phyloP scores from a whole-genome alignment of 2,329 filamentous ascomycete genomes.

The Ambrosiella xylebori region DNA sequence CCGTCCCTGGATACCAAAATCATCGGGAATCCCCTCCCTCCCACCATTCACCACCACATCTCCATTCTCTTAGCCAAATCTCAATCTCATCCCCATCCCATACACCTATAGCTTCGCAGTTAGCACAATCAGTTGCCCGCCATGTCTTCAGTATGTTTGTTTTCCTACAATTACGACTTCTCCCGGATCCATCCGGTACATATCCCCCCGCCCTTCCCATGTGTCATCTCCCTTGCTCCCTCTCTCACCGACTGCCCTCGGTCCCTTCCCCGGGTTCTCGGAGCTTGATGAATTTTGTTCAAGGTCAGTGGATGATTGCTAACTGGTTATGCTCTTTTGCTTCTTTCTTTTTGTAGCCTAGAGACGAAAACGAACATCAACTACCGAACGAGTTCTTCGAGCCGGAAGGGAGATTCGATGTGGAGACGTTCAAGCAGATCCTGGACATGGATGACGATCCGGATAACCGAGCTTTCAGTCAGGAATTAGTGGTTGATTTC shows the following conservation, averaged over 20 bases:
- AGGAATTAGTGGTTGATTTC: conserved; percentile 76
- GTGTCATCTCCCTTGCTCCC: too few species aligned
- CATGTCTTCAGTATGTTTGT: background rate
- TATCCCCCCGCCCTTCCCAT: background rate
- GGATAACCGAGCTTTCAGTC: conserved; percentile 71
- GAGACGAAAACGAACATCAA: too few species aligned
- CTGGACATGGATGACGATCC: conserved; percentile 95
- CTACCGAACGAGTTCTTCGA: too few species aligned
- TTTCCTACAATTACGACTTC: background rate
- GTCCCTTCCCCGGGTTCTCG: too few species aligned
- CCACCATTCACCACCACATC: background rate
- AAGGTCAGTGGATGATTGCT: too few species aligned
- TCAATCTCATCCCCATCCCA: background rate
- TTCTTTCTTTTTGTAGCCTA: too few species aligned
- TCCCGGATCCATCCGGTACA: background rate
- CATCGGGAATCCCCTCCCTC: background rate
- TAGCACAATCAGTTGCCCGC: background rate
- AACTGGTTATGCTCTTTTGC: too few species aligned
- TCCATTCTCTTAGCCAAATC: too few species aligned
- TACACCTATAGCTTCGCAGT: background rate
- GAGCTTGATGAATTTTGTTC: too few species aligned
- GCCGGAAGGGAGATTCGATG: conserved; percentile 43
- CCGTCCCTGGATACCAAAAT: too few species aligned
- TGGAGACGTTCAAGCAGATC: conserved; percentile 76
- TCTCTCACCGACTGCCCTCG: too few species aligned